Conservation (phyloP, 2,329 filamentous ascomycete species). For the Fusarium paranaense region DNA sequence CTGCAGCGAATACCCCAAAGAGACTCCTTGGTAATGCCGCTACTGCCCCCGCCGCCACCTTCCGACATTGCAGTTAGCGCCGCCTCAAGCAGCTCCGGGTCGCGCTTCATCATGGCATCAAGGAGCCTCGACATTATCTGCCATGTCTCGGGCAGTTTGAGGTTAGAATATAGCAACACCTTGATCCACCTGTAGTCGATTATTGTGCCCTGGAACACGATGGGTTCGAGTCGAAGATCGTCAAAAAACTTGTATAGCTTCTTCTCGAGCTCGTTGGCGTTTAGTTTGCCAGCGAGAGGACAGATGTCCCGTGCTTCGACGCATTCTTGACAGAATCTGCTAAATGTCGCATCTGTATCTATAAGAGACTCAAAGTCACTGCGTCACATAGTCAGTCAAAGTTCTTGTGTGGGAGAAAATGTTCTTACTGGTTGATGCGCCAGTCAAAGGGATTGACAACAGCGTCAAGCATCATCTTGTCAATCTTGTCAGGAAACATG, state of each 20-base stretch:
- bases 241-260: constrained; percentile 37
- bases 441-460: constrained; percentile 49
- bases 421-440: constrained; percentile 39
- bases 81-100: constrained; percentile 17
- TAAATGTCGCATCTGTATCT: constrained; percentile 44
- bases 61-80: not conserved
- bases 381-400: not conserved
- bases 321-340: constrained; percentile 41
- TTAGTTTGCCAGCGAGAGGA: constrained; percentile 33
- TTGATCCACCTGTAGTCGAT: constrained; percentile 40
- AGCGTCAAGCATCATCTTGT: constrained; percentile 49
- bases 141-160: constrained; percentile 42
- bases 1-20: constrained; percentile 48
- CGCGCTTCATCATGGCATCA: constrained; percentile 48
- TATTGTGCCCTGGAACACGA: constrained; percentile 7
- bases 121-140: not conserved
- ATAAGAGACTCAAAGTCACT: constrained; percentile 43
- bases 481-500: constrained; percentile 54
- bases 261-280: constrained; percentile 39
- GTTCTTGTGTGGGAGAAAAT: too few relatives aligned
- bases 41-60: not conserved
- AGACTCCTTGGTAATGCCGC: not conserved
- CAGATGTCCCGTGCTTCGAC: constrained; percentile 36
- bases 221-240: constrained; percentile 39
- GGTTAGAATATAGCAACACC: constrained; percentile 25